A percentile compares a stretch with the other conserved stretches of the same genome.
These are phyloP conservation scores for Lipomyces starkeyi DNA, from an alignment of 805 yeast genomes.

Conservation along the genomic window DNA sequence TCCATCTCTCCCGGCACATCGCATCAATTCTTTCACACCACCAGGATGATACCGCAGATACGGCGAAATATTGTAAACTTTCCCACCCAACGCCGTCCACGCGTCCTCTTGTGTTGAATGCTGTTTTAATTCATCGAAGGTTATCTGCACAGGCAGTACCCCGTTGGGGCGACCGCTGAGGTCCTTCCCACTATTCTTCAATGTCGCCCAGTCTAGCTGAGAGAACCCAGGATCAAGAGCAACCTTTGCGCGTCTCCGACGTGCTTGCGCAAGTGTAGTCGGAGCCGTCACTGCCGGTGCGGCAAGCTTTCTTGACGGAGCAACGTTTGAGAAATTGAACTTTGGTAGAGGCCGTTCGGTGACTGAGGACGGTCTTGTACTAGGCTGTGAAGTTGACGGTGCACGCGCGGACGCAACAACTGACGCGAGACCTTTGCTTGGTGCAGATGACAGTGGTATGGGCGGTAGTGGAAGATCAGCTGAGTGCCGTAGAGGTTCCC, in stretches of 20 bases:
- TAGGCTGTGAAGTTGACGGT: slow-evolving; percentile 1
- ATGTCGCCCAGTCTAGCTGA: slow-evolving; percentile 82
- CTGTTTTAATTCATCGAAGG: slow-evolving; percentile 60
- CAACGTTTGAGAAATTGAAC: slow-evolving; percentile 18
- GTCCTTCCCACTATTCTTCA: slow-evolving; percentile 56
- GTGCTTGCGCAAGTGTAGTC: slow-evolving; percentile 11
- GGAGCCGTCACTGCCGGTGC: background rate
- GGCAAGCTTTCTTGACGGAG: background rate
- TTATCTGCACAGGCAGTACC: slow-evolving; percentile 42
- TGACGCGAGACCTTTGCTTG: background rate
- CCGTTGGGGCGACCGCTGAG: slow-evolving; percentile 49
- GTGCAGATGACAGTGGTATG: background rate
- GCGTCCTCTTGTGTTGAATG: slow-evolving; percentile 72
- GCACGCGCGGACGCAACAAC: background rate
- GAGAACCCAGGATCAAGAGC: slow-evolving; percentile 78
- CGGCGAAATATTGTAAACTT: slow-evolving; percentile 84
- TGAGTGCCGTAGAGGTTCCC: background rate
- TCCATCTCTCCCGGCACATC: slow-evolving; percentile 84
- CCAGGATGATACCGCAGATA: slow-evolving; percentile 93
- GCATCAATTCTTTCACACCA: slow-evolving; percentile 77
- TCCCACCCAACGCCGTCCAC: slow-evolving; percentile 83
- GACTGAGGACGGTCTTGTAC: slow-evolving; percentile 2
- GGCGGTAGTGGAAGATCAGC: background rate
- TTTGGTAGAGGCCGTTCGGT: slow-evolving; percentile 10
- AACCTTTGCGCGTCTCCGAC: slow-evolving; percentile 52